phyloP scores from a whole-genome alignment of 306 rosid species.

The Benincasa hispida region DNA sequence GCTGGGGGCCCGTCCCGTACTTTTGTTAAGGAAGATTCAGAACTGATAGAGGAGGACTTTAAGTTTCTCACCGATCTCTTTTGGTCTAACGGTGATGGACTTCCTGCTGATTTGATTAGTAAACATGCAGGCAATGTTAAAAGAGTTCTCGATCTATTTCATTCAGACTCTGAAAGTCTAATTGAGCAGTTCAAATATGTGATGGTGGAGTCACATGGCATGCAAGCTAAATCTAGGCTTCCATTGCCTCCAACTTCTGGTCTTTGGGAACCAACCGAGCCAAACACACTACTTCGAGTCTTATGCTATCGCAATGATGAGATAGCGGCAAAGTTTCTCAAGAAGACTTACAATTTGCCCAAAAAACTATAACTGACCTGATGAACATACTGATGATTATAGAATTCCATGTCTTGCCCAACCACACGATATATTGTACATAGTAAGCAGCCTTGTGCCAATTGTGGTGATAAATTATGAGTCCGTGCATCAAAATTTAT shows the following conservation, averaged over 20 bases:
- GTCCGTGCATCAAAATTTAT: background rate
- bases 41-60: slow-evolving; percentile 66
- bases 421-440: background rate
- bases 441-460: background rate
- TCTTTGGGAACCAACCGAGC: slow-evolving; percentile 70
- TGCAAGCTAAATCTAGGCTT: slow-evolving; percentile 55
- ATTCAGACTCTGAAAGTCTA: slow-evolving; percentile 33
- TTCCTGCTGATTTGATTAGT: slow-evolving; percentile 62
- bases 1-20: slow-evolving; percentile 91
- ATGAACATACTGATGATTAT: background rate
- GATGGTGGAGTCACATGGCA: slow-evolving; percentile 34
- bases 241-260: slow-evolving; percentile 76
- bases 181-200: slow-evolving; percentile 48
- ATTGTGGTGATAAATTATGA: background rate
- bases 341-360: slow-evolving; percentile 77
- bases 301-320: slow-evolving; percentile 81
- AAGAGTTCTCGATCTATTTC: slow-evolving; percentile 43
- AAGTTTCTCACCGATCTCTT: slow-evolving; percentile 66
- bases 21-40: slow-evolving; percentile 53
- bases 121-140: slow-evolving; percentile 43
- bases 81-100: slow-evolving; percentile 96
- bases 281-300: slow-evolving; percentile 74
- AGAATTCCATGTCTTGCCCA: background rate
- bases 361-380: slow-evolving; percentile 40
- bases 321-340: slow-evolving; percentile 79